Base-by-base conservation (phyloP, 208 protist genomes). In the Crithidia bombi region DNA sequence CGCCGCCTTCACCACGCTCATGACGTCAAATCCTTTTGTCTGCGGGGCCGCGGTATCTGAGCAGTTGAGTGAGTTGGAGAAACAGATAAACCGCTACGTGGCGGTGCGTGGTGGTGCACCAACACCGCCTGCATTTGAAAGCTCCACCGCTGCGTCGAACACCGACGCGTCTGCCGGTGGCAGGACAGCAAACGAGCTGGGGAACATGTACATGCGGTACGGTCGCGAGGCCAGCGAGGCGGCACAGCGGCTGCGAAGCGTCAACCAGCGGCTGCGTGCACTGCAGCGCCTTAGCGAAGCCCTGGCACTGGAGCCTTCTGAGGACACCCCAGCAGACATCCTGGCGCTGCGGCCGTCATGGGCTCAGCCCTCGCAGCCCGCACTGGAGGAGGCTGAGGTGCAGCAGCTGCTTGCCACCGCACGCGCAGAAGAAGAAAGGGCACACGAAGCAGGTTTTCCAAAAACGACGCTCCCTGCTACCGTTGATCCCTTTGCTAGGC, bases 141-240 rank as follows among this genome's bases (percentile, higher is more conserved):
- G 44, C 21, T 0, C 43, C 9, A 15, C 58, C 12, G 10, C 1
- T 7, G 33, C 15, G 23, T 23, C 54, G 35, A 3, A 44, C 21
- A n/a, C 25, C 26, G 54, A 3, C n/a, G 54, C 9, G 5, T 30
- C 30, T 57, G 51, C 30, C 11, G 5, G 21, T 44, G 28, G 14
- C 26, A 35, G 0, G 1, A 64, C 61, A 4, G 26, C 59, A 1
- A 28, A 38, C 17, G 71, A 65, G 35, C 21, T 87, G 74, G 85
- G 82, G 19, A 79, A 90, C 47, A 49, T 57, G 10, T 91, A 87
- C 68, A 87, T 87, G 83, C 77, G 47, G 1, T 25, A 75, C 36
- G 59, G 50, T n/a, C 67, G 68, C 0, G 33, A 66, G 43, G 36
- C 41, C 5, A 39, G 65, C 25, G 56, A 50, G 26, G 50, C 57